Percentiles rank a stretch among this genome's conserved stretches.
phyloP scores from a whole-genome alignment of 768 basidiomycete species.

The Suillus placidus region DNA sequence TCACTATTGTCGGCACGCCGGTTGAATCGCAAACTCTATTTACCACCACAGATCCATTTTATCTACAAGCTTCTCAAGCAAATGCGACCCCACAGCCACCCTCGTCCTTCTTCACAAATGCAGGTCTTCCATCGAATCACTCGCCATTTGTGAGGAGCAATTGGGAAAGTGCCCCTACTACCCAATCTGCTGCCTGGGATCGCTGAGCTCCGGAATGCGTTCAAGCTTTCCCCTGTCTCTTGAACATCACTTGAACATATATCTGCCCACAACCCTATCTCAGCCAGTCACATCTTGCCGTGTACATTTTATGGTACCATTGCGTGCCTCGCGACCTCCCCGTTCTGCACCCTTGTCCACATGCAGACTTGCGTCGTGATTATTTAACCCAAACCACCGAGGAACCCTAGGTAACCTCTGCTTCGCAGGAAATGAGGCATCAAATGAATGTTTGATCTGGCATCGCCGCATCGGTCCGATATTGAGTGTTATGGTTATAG shows the following conservation, averaged over 20 bases:
- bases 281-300: not conserved
- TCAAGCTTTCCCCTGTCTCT: not conserved
- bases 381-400: conserved; percentile 7
- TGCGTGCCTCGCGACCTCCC: conserved; percentile 1
- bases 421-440: conserved; percentile 4
- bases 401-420: not conserved
- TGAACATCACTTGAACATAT: not conserved
- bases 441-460: not conserved
- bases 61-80: conserved; percentile 44
- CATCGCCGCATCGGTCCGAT: conserved; percentile 4
- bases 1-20: conserved; percentile 21
- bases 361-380: not conserved
- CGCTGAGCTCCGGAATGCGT: not conserved
- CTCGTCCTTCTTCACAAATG: conserved; percentile 40
- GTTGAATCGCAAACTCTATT: conserved; percentile 38
- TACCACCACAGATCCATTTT: conserved; percentile 53
- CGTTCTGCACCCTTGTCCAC: not conserved
- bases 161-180: conserved; percentile 1
- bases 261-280: not conserved
- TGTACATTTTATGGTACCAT: conserved; percentile 1
- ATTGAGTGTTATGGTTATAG: not conserved
- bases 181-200: not conserved
- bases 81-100: conserved; percentile 33
- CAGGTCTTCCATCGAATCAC: conserved; percentile 40
- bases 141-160: conserved; percentile 40